Percentiles rank a stretch among this genome's conserved stretches.
Evolutionary conservation across 768 basidiomycete species (phyloP).

Genomic region (Holtermannia corniformis): DNA sequence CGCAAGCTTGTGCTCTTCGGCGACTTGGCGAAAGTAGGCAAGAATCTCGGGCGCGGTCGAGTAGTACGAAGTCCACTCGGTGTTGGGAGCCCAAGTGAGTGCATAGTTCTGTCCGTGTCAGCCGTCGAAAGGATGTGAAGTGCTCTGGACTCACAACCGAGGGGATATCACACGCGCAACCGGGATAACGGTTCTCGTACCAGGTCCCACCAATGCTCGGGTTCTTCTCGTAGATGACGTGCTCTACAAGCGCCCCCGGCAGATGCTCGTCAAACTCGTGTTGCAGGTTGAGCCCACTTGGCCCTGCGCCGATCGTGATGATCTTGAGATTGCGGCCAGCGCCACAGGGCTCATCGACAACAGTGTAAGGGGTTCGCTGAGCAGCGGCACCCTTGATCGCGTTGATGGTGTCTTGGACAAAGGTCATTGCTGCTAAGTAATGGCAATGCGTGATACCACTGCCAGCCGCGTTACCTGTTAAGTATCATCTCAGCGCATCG

Average conservation of each 20-base stretch:
- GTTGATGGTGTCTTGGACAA: too few relatives aligned
- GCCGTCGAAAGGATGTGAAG: neutral
- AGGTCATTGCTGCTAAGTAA: too few relatives aligned
- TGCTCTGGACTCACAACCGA: conserved; percentile 27
- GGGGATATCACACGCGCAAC: conserved; percentile 46
- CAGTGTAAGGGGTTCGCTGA: too few relatives aligned
- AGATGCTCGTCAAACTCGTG: conserved; percentile 6
- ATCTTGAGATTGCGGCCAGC: conserved; percentile 9
- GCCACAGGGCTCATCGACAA: conserved; percentile 15
- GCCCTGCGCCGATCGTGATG: conserved; percentile 13
- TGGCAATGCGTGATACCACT: too few relatives aligned
- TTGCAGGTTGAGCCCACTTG: conserved; percentile 15
- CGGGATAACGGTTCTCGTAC: conserved; percentile 7
- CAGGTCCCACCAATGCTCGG: conserved; percentile 12
- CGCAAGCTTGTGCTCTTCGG: conserved; percentile 49
- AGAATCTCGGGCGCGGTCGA: conserved; percentile 55
- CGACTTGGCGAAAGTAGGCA: conserved; percentile 49
- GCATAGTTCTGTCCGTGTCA: conserved; percentile 43
- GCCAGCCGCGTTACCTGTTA: too few relatives aligned
- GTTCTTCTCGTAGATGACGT: conserved; percentile 16
- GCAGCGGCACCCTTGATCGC: too few relatives aligned
- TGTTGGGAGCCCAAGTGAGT: conserved; percentile 53
- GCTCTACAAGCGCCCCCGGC: conserved; percentile 9
- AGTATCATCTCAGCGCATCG: too few relatives aligned
- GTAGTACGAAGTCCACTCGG: conserved; percentile 56